phyloP scores from a whole-genome alignment of 495 filamentous ascomycete genomes.

The Penicillium maclennaniae region DNA sequence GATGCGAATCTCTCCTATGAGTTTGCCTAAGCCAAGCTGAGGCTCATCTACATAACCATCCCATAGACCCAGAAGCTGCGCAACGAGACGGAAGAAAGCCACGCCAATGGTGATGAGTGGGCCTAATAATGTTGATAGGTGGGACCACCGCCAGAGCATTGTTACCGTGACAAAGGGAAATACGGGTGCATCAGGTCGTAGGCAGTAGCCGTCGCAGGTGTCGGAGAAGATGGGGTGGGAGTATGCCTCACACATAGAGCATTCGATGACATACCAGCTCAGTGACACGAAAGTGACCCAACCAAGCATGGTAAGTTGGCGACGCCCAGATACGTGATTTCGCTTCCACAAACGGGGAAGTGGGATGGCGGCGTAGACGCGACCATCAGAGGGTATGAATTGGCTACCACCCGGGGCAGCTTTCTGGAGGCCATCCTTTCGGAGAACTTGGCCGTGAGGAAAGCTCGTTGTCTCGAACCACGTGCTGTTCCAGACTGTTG shows the following conservation, averaged over 20 bases:
- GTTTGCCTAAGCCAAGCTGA: conserved; percentile 13
- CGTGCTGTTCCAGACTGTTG: conserved; percentile 58
- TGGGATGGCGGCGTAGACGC: conserved; percentile 43
- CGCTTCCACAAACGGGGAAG: conserved; percentile 57
- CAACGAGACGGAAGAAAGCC: conserved; percentile 29
- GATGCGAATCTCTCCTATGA: conserved; percentile 34
- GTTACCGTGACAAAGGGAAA: conserved; percentile 47
- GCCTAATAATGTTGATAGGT: conserved; percentile 28
- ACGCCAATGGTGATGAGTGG: conserved; percentile 32
- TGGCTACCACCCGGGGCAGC: conserved; percentile 16
- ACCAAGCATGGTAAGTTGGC: conserved; percentile 55
- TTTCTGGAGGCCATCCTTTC: conserved; percentile 4
- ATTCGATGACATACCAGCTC: conserved; percentile 58
- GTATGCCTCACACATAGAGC: conserved; percentile 57
- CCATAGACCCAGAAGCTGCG: conserved; percentile 39
- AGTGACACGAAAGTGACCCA: conserved; percentile 44
- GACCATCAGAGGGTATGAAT: conserved; percentile 25
- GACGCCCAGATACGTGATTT: conserved; percentile 36
- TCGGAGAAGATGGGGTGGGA: conserved; percentile 53
- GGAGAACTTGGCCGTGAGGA: conserved; percentile 13
- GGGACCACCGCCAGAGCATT: conserved; percentile 46
- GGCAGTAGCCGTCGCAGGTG: conserved; percentile 43
- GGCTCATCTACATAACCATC: conserved; percentile 44
- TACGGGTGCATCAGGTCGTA: conserved; percentile 41
- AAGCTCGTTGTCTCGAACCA: conserved; percentile 40